A percentile compares a stretch with the other conserved stretches of the same genome.
Conservation (phyloP, 108 stramenopile genomes). For the Stephanodiscus minutulus region DNA sequence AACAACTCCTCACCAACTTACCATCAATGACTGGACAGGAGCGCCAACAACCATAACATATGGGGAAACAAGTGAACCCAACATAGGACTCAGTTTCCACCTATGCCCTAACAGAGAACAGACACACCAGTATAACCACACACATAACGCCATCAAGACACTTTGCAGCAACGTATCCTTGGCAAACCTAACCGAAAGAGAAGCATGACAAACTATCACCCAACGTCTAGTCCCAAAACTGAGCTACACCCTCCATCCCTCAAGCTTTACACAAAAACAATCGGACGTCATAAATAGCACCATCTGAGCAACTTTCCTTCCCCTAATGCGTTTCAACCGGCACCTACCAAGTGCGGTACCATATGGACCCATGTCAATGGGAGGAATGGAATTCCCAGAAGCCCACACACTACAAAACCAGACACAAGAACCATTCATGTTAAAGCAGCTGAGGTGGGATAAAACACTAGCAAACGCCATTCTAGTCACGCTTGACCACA, state of each 20-base stretch:
- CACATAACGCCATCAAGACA: background rate
- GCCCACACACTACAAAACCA: background rate
- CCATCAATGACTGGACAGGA: background rate
- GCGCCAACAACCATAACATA: background rate
- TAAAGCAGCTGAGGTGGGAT: slow-evolving; percentile 12
- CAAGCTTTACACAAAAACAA: background rate
- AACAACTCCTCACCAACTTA: background rate
- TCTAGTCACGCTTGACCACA: background rate
- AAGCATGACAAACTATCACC: background rate
- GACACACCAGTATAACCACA: background rate
- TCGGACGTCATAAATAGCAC: background rate
- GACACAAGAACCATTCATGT: background rate
- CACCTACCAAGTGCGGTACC: background rate
- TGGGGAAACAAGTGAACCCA: background rate
- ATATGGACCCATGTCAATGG: background rate
- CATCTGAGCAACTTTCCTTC: slow-evolving; percentile 1
- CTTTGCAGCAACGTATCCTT: background rate
- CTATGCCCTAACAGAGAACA: background rate
- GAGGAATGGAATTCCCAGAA: slow-evolving; percentile 10
- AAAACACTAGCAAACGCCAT: slow-evolving; percentile 12
- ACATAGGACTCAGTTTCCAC: background rate
- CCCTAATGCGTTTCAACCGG: slow-evolving; percentile 1
- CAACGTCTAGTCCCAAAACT: slow-evolving; percentile 10
- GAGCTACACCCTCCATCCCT: background rate
- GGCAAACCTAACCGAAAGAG: too few species aligned